Evolutionary conservation across 1,284 basidiomycete genomes (phyloP).

Genomic region (Cutaneotrichosporon cutaneum): DNA sequence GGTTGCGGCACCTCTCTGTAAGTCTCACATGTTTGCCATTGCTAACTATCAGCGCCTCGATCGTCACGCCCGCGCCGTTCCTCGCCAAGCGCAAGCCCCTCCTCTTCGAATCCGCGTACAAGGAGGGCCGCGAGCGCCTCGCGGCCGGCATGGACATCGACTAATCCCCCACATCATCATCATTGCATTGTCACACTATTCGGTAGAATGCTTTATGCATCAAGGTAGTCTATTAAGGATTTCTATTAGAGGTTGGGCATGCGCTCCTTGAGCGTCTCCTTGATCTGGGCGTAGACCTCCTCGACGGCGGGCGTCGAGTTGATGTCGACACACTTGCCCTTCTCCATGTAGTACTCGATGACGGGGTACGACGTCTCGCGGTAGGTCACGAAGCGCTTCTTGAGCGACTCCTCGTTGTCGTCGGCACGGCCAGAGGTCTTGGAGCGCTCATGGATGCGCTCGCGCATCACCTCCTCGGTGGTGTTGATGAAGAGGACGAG

Average conservation of each 20-base stretch:
- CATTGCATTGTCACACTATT: background rate
- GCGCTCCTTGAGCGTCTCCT: conserved; percentile 57
- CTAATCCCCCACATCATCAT: conserved; percentile 9
- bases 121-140: conserved; percentile 31
- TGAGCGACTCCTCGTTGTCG: conserved; percentile 93
- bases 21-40: background rate
- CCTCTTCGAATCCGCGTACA: conserved; percentile 60
- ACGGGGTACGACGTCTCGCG: conserved; percentile 94
- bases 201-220: conserved; percentile 17
- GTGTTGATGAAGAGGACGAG: conserved; percentile 88
- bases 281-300: conserved; percentile 67
- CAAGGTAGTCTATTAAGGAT: conserved; percentile 5
- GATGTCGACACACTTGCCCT: conserved; percentile 76
- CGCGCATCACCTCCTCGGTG: conserved; percentile 82
- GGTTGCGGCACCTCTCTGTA: conserved; percentile 86
- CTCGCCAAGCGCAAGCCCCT: conserved; percentile 60
- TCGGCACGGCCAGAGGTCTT: conserved; percentile 95
- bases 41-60: conserved; percentile 53
- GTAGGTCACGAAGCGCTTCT: conserved; percentile 91
- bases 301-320: conserved; percentile 73
- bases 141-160: conserved; percentile 20
- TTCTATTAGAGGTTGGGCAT: conserved; percentile 21
- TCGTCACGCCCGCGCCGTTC: conserved; percentile 60
- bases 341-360: conserved; percentile 74
- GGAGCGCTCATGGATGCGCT: conserved; percentile 80